phyloP scores from a whole-genome alignment of 768 basidiomycete genomes.

The Xerocomellus chrysenteron region DNA sequence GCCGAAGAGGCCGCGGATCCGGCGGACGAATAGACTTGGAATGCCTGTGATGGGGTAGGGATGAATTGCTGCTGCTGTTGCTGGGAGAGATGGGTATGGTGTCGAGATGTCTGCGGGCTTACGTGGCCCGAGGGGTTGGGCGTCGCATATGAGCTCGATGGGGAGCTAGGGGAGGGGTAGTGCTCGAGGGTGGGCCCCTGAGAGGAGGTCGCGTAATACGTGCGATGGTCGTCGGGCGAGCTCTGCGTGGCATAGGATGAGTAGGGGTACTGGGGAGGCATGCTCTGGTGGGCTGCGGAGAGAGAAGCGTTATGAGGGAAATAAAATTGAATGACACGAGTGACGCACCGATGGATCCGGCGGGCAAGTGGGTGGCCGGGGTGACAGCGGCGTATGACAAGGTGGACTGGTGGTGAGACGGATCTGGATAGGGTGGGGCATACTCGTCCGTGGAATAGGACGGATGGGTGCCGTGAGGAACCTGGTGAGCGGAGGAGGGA shows the following conservation, averaged over 20 bases:
- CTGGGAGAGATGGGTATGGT: constrained; percentile 16
- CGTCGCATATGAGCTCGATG: constrained; percentile 21
- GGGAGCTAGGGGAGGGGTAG: constrained; percentile 21
- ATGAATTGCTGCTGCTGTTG: constrained; percentile 39
- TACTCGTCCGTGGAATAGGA: constrained; percentile 23
- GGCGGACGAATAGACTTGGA: constrained; percentile 35
- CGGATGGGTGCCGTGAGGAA: constrained; percentile 16
- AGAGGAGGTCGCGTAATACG: constrained; percentile 26
- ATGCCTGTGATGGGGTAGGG: constrained; percentile 49
- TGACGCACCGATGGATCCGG: constrained; percentile 30
- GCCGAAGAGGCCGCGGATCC: constrained; percentile 23
- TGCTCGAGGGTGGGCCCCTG: constrained; percentile 19
- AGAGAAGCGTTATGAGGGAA: background rate
- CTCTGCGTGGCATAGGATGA: constrained; percentile 20
- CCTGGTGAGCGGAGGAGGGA: constrained; percentile 18
- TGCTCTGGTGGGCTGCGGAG: constrained; percentile 22
- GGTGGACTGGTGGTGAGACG: constrained; percentile 23
- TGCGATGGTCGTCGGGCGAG: constrained; percentile 20
- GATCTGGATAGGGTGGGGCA: constrained; percentile 22
- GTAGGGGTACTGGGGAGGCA: constrained; percentile 19
- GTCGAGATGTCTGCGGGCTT: constrained; percentile 17
- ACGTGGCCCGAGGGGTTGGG: constrained; percentile 15
- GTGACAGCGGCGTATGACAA: constrained; percentile 28
- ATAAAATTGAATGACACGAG: constrained; percentile 5
- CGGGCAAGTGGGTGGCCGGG: constrained; percentile 17